Conservation (phyloP, 352 stramenopile species). For the Paralagenidium karlingii region DNA sequence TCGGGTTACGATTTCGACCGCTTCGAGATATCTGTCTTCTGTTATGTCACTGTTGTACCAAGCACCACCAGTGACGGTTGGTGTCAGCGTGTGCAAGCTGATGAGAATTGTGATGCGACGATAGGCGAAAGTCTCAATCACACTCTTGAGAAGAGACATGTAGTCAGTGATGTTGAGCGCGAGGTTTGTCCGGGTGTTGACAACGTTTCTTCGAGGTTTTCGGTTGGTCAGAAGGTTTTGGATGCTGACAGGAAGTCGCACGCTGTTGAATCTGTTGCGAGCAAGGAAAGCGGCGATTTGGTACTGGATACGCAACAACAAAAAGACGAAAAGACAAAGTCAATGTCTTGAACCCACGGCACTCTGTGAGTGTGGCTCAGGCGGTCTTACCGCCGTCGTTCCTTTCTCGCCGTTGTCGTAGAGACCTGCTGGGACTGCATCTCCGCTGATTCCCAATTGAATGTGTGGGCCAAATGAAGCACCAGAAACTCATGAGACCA, state of each 20-base stretch:
- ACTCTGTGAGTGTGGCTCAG: neutral
- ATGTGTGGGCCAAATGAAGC: neutral
- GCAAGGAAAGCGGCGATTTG: constrained; percentile 44
- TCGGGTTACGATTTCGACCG: constrained; percentile 39
- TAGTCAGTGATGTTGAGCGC: constrained; percentile 53
- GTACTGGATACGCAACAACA: constrained; percentile 14
- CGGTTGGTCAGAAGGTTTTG: constrained; percentile 31
- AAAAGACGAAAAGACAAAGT: neutral
- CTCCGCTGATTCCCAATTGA: neutral
- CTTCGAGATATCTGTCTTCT: constrained; percentile 36
- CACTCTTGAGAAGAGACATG: constrained; percentile 40
- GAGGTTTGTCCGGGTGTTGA: constrained; percentile 58
- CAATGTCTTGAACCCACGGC: neutral
- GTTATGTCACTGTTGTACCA: constrained; percentile 46
- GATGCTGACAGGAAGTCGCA: constrained; percentile 44
- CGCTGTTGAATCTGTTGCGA: constrained; percentile 63
- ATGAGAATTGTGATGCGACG: constrained; percentile 54
- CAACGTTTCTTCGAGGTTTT: constrained; percentile 21
- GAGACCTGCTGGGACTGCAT: constrained; percentile 38
- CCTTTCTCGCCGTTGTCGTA: constrained; percentile 49
- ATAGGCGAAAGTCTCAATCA: constrained; percentile 44
- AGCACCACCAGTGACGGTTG: constrained; percentile 24
- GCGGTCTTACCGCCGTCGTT: constrained; percentile 22
- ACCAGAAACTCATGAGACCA: neutral
- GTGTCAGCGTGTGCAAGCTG: constrained; percentile 46